Conservation (phyloP, 495 filamentous ascomycete genomes). For the Lasiosphaeria miniovina region DNA sequence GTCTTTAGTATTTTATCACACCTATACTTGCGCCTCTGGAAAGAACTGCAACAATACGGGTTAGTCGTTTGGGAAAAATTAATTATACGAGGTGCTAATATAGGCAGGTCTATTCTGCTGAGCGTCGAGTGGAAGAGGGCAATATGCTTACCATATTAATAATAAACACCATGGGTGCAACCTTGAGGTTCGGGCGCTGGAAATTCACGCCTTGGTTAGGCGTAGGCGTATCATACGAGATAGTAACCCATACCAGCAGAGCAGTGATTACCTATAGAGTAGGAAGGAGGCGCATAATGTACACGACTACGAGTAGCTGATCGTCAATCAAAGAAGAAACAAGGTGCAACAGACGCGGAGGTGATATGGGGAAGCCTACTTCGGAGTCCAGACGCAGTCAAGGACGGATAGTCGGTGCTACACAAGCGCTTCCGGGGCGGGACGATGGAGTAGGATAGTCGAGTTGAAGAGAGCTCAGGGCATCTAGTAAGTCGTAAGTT, state of each 20-base stretch:
- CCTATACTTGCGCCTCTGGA: constrained; percentile 67
- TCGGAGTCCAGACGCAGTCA: too few relatives aligned
- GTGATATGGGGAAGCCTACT: too few relatives aligned
- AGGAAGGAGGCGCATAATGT: not conserved
- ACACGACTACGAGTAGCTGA: too few relatives aligned
- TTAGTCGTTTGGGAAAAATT: not conserved
- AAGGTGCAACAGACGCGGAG: too few relatives aligned
- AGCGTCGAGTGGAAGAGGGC: not conserved
- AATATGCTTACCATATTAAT: constrained; percentile 59
- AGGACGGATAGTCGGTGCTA: too few relatives aligned
- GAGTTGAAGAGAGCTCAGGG: too few relatives aligned
- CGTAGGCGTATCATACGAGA: too few relatives aligned
- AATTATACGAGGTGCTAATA: not conserved
- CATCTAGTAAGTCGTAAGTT: too few relatives aligned
- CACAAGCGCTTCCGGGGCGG: too few relatives aligned
- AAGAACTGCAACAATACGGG: constrained; percentile 48
- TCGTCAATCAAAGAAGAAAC: too few relatives aligned
- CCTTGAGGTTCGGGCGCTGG: constrained; percentile 21
- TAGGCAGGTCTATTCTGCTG: not conserved
- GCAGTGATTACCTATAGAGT: not conserved
- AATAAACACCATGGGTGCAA: constrained; percentile 66
- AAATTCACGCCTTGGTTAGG: too few relatives aligned
- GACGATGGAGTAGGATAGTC: too few relatives aligned
- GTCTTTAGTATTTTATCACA: constrained; percentile 52
- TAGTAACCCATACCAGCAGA: constrained; percentile 5